Evolutionary conservation across 2,329 filamentous ascomycete genomes (phyloP).

Genomic region (Aspergillus tanneri): DNA sequence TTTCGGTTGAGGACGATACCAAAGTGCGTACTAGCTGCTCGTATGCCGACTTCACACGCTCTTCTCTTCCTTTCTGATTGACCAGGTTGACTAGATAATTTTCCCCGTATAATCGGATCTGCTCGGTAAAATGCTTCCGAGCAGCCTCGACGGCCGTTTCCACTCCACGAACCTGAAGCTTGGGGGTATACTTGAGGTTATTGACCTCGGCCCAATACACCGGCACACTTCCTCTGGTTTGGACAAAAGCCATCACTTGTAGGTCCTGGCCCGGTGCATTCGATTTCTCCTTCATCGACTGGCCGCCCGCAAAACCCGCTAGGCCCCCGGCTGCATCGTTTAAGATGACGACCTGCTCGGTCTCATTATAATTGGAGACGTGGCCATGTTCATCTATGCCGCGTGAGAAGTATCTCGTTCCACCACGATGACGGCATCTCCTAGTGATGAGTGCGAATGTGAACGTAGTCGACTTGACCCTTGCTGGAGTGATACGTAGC

Average conservation of each 20-base stretch:
- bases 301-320: conserved; percentile 75
- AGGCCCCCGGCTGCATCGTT: conserved; percentile 76
- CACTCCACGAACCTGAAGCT: conserved; percentile 79
- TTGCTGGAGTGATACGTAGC: conserved; percentile 84
- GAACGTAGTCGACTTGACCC: conserved; percentile 78
- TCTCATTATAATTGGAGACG: conserved; percentile 99
- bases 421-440: conserved; percentile 81
- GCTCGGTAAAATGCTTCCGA: conserved; percentile 85
- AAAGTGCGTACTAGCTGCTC: conserved; percentile 82
- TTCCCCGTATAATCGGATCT: conserved; percentile 89
- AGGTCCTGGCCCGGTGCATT: conserved; percentile 67
- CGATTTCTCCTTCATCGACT: conserved; percentile 70
- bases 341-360: conserved; percentile 85
- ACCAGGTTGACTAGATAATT: conserved; percentile 97
- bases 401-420: conserved; percentile 91
- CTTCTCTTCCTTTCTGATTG: conserved; percentile 91
- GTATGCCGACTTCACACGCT: conserved; percentile 86
- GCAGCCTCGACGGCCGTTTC: conserved; percentile 78
- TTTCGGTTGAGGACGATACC: conserved; percentile 66
- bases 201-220: conserved; percentile 97
- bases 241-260: conserved; percentile 90
- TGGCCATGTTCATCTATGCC: conserved; percentile 91
- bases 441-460: conserved; percentile 87
- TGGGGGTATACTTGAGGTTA: conserved; percentile 85
- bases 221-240: conserved; percentile 93